Base-by-base conservation (phyloP, 495 filamentous ascomycete species). In the Collariella sp. region DNA sequence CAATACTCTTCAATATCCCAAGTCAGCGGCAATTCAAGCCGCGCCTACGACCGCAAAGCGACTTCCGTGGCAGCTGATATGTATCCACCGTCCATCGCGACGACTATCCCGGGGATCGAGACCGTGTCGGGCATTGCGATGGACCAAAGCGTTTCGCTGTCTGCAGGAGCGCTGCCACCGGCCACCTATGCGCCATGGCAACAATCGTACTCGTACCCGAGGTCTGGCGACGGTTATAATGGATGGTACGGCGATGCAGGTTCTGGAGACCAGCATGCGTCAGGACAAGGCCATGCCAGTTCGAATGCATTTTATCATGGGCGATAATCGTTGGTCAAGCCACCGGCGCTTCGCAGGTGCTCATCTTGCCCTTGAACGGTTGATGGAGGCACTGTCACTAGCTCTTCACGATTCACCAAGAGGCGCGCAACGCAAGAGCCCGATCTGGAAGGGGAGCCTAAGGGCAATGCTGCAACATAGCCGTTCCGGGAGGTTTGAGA, bases 131-230 rank as follows among this genome's bases (percentile, higher is more conserved):
- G 67, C 13, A 65, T 65, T n/a, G 63, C 64, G 7, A 26, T 69
- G 9, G 62, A 64, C 19, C 60, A 60, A 39, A 59, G 67, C 10
- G 65, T 63, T 15, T 70, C 70, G 31, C 60, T 75, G 33, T 75
- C 72, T 0, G 71, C 72, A 15, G 71, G 68, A 10, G 71, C 72
- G 7, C 64, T 67, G 10, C 67, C 70, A 6, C 62, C 70, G 7
- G 46, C 68, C n/a, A 61, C 58, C 20, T 76, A 76, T 57, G 58
- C 65, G 5, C 56, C 66, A 13, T 76, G 74, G 74, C 71, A 70
- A 36, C 73, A 72, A 24, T 60, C 71, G 45, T 75, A 73, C 51
- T 62, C 69, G 23, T 73, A 74, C 50, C 51, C 70, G 22, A 75
- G 66, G 52, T 61, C 65, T 7, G 39, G 20, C 23, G 71, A 72